A percentile compares a stretch with the other conserved stretches of the same genome.
These are phyloP conservation scores for Psilocybe azurescens DNA, from an alignment of 768 basidiomycete genomes.

Conservation along the genomic window DNA sequence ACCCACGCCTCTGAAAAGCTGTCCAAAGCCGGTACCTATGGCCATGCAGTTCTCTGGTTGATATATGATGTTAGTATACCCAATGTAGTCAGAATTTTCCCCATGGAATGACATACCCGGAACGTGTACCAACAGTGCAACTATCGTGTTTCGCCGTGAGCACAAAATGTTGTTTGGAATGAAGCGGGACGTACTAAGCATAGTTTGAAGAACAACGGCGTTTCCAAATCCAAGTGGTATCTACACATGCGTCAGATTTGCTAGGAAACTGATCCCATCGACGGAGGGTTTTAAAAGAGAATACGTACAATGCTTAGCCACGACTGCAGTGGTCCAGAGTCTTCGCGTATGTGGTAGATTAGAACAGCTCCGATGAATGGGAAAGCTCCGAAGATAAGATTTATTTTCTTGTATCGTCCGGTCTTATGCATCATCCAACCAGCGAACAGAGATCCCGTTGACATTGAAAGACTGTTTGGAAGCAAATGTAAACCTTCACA, in stretches of 20 bases:
- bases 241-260: constrained; percentile 40
- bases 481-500: constrained; percentile 59
- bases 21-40: constrained; percentile 69
- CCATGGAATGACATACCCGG: constrained; percentile 47
- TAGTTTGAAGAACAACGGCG: constrained; percentile 72
- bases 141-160: constrained; percentile 46
- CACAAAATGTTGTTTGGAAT: constrained; percentile 5
- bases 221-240: constrained; percentile 74
- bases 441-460: constrained; percentile 65
- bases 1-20: constrained; percentile 70
- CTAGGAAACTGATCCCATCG: too few species aligned
- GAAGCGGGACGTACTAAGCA: constrained; percentile 51
- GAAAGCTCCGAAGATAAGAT: constrained; percentile 64
- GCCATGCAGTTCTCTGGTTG: constrained; percentile 68
- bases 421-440: constrained; percentile 72
- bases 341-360: constrained; percentile 49
- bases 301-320: constrained; percentile 67
- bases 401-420: constrained; percentile 66
- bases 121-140: constrained; percentile 68
- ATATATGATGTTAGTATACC: background rate
- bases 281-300: too few species aligned
- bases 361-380: constrained; percentile 60
- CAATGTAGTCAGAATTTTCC: background rate
- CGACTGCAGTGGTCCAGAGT: constrained; percentile 50
- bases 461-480: constrained; percentile 65